Conservation (phyloP, 2,329 filamentous ascomycete genomes). For the Fusarium sp. region DNA sequence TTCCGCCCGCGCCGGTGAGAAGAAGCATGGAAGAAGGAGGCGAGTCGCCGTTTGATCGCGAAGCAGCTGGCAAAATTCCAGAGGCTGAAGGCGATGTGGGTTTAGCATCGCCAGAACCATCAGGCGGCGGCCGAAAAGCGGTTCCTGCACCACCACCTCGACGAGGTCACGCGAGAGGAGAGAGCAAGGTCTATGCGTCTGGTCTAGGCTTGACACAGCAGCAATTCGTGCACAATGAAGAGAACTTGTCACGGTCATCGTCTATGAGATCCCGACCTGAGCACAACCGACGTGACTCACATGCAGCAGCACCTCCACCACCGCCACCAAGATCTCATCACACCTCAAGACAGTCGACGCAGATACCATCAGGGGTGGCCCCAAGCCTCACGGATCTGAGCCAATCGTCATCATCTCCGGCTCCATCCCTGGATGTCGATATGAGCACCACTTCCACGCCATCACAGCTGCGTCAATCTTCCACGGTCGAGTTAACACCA, state of each 20-base stretch:
- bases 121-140: conserved; percentile 54
- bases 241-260: conserved; percentile 60
- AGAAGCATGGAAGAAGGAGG: conserved; percentile 60
- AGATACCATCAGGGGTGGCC: conserved; percentile 34
- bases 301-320: conserved; percentile 65
- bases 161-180: conserved; percentile 59
- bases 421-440: conserved; percentile 37
- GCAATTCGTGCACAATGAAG: conserved; percentile 47
- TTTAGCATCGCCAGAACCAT: conserved; percentile 49
- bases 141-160: conserved; percentile 65
- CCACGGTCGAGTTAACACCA: conserved; percentile 18
- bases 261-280: conserved; percentile 61
- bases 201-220: conserved; percentile 29
- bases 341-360: conserved; percentile 48
- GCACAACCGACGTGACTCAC: conserved; percentile 56
- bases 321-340: conserved; percentile 64
- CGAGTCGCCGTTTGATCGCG: conserved; percentile 66
- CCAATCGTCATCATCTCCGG: conserved; percentile 34
- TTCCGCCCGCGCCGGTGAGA: conserved; percentile 65
- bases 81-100: conserved; percentile 53
- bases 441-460: conserved; percentile 13
- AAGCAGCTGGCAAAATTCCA: conserved; percentile 64
- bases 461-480: conserved; percentile 18
- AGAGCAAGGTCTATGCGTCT: conserved; percentile 53
- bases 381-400: conserved; percentile 50